phyloP scores from a whole-genome alignment of 495 filamentous ascomycete species.

The Cenococcum geophilum region DNA sequence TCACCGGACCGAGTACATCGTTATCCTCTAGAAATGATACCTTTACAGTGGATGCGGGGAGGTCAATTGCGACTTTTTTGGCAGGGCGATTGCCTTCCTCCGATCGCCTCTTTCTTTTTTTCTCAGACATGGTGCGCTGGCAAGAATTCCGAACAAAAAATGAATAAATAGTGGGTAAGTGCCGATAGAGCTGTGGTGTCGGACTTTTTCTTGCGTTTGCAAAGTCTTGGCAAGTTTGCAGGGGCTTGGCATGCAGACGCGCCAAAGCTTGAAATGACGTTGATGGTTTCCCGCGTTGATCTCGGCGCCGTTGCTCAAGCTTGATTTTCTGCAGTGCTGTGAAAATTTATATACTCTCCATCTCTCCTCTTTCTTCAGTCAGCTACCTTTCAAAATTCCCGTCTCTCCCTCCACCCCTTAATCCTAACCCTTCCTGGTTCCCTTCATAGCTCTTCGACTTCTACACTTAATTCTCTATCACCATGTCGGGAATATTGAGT shows the following conservation, averaged over 20 bases:
- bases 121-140: constrained; percentile 42
- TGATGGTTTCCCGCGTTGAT: neutral
- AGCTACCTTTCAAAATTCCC: neutral
- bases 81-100: constrained; percentile 50
- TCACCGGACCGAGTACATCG: constrained; percentile 20
- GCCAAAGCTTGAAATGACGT: neutral
- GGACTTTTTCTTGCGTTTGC: neutral
- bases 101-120: constrained; percentile 67
- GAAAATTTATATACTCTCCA: neutral
- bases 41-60: constrained; percentile 44
- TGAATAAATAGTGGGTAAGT: too few species aligned
- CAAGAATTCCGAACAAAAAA: neutral
- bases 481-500: constrained; percentile 27
- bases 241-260: neutral
- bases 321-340: neutral
- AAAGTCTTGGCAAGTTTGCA: neutral
- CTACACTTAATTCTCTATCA: constrained; percentile 1
- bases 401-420: neutral
- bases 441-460: neutral
- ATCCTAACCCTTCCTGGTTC: too few species aligned
- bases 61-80: constrained; percentile 58
- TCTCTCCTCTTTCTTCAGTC: neutral
- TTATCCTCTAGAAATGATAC: constrained; percentile 39
- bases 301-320: neutral
- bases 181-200: too few species aligned